Percentiles rank a stretch among this genome's conserved stretches.
Conservation (phyloP, 1,284 basidiomycete genomes). For the Puccinia sorghi region DNA sequence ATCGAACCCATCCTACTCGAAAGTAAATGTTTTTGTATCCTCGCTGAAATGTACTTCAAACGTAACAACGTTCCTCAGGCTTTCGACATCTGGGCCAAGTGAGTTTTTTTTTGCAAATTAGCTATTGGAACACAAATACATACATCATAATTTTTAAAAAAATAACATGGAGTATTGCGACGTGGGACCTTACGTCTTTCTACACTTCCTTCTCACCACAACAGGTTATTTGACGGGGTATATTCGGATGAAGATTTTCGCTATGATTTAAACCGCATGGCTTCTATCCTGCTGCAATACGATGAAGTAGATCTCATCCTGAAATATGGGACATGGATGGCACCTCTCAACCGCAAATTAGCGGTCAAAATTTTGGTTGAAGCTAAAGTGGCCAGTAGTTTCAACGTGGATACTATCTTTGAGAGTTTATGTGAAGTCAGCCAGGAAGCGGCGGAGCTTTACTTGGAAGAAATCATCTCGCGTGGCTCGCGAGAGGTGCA, state of each 20-base stretch:
- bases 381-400: constrained; percentile 15
- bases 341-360: constrained; percentile 68
- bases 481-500: neutral
- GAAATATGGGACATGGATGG: constrained; percentile 78
- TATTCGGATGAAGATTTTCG: constrained; percentile 68
- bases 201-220: neutral
- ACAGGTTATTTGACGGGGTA: constrained; percentile 71
- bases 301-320: constrained; percentile 68
- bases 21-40: constrained; percentile 66
- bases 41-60: constrained; percentile 68
- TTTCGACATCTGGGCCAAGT: constrained; percentile 73
- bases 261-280: constrained; percentile 72
- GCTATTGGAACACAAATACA: neutral
- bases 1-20: constrained; percentile 66
- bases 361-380: constrained; percentile 66
- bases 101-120: constrained; percentile 56
- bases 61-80: constrained; percentile 66
- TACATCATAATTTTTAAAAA: neutral
- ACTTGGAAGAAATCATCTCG: constrained; percentile 40
- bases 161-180: neutral
- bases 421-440: constrained; percentile 32
- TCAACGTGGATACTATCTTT: constrained; percentile 23
- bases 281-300: constrained; percentile 66
- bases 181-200: neutral
- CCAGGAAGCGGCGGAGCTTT: constrained; percentile 14